Percentiles rank a stretch among this genome's conserved stretches.
These are phyloP conservation scores for Calycina herbarum DNA, from an alignment of 2,329 filamentous ascomycete species.

Conservation along the genomic window DNA sequence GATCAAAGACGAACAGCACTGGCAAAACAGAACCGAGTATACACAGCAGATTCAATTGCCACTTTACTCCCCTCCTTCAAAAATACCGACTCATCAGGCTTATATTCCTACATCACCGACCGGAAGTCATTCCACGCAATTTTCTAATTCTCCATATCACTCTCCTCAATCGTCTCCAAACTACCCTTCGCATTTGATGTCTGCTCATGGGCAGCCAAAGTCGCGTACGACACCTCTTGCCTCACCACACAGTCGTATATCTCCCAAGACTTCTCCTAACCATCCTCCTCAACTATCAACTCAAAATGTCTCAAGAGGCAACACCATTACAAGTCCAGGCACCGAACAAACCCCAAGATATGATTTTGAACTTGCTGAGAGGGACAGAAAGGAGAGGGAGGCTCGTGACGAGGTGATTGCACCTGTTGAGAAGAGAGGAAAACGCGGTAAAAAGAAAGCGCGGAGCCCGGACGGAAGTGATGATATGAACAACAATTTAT, in stretches of 20 bases:
- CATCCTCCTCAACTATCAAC: slow-evolving; percentile 5
- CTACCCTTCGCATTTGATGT: background rate
- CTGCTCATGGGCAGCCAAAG: background rate
- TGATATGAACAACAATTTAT: slow-evolving; percentile 27
- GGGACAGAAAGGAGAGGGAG: slow-evolving; percentile 15
- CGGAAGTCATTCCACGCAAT: slow-evolving; percentile 12
- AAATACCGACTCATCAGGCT: slow-evolving; percentile 26
- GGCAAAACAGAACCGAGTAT: slow-evolving; percentile 7
- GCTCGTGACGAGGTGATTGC: slow-evolving; percentile 2
- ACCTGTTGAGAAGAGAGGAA: slow-evolving; percentile 7
- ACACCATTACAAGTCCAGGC: slow-evolving; percentile 12
- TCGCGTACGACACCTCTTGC: background rate
- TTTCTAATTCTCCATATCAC: slow-evolving; percentile 12
- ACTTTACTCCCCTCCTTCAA: slow-evolving; percentile 7
- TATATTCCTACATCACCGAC: slow-evolving; percentile 24
- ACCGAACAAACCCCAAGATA: slow-evolving; percentile 16
- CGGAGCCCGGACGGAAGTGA: slow-evolving; percentile 22
- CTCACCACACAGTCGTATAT: background rate
- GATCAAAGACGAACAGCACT: slow-evolving; percentile 4
- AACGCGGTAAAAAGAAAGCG: slow-evolving; percentile 5
- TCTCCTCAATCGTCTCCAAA: slow-evolving; percentile 6
- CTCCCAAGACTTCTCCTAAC: background rate
- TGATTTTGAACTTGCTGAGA: slow-evolving; percentile 21
- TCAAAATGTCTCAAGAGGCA: slow-evolving; percentile 9
- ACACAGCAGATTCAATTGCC: slow-evolving; percentile 10